Conservation (phyloP, 2,329 filamentous ascomycete genomes). For the Fusarium sp. region DNA sequence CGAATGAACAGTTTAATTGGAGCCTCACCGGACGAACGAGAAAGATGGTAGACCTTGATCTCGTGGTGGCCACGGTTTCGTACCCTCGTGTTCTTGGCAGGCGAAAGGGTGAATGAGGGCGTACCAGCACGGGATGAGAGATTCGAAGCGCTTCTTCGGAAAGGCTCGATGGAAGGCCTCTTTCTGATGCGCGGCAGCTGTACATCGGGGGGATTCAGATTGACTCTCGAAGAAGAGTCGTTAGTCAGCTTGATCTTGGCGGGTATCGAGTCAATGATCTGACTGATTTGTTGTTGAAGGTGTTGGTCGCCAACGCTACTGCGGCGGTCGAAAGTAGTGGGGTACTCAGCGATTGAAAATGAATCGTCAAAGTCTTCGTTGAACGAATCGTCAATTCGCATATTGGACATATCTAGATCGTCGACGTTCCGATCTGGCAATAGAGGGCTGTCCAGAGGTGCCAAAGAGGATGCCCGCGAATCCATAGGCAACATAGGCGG, state of each 20-base stretch:
- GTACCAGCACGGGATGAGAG: slow-evolving; percentile 66
- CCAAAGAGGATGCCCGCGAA: slow-evolving; percentile 46
- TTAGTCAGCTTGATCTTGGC: slow-evolving; percentile 79
- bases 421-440: slow-evolving; percentile 54
- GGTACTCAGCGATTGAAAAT: slow-evolving; percentile 45
- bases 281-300: slow-evolving; percentile 81
- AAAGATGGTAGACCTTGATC: slow-evolving; percentile 92
- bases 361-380: slow-evolving; percentile 59
- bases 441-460: slow-evolving; percentile 58
- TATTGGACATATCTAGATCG: slow-evolving; percentile 50
- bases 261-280: slow-evolving; percentile 80
- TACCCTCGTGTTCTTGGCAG: slow-evolving; percentile 63
- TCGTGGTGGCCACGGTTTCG: slow-evolving; percentile 69
- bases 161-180: slow-evolving; percentile 54
- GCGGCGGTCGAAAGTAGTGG: slow-evolving; percentile 38
- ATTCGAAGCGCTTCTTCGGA: slow-evolving; percentile 60
- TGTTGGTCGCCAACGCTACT: slow-evolving; percentile 67
- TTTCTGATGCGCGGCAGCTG: slow-evolving; percentile 59
- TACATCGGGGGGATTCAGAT: slow-evolving; percentile 68
- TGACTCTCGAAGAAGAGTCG: slow-evolving; percentile 56
- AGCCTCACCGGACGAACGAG: slow-evolving; percentile 81
- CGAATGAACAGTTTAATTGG: slow-evolving; percentile 96
- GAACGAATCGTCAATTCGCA: slow-evolving; percentile 55
- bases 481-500: slow-evolving; percentile 48
- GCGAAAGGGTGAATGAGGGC: slow-evolving; percentile 75